Conservation (phyloP, 192 early-diverging fungal species). For the Mortierella hygrophila region DNA sequence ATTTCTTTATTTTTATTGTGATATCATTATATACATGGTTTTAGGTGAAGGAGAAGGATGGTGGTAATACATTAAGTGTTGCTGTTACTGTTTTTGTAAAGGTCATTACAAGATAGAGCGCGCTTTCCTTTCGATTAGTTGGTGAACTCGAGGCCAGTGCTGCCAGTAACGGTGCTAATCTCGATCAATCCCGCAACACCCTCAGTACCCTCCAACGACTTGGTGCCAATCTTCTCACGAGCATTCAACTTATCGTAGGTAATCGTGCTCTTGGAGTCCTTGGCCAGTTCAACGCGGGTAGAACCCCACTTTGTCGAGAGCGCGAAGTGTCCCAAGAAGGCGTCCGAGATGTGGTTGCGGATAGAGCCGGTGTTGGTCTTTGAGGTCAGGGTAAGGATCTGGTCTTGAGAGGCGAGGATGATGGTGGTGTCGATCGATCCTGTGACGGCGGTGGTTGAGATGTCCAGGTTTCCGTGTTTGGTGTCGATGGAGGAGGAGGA, state of each 20-base stretch:
- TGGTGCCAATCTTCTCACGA: conserved; percentile 12
- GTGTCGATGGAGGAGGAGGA: background rate
- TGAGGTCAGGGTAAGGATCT: conserved; percentile 1
- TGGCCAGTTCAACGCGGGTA: background rate
- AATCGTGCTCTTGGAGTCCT: conserved; percentile 21
- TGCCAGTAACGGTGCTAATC: conserved; percentile 7
- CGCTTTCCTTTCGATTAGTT: background rate
- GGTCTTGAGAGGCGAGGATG: conserved; percentile 10
- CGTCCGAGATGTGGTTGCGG: conserved; percentile 16
- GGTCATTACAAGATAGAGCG: too few relatives aligned
- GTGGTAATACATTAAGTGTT: too few relatives aligned
- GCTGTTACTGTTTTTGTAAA: too few relatives aligned
- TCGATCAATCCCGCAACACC: conserved; percentile 7
- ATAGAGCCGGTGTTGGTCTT: conserved; percentile 11
- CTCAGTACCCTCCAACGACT: background rate
- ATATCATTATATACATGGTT: too few relatives aligned
- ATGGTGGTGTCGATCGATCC: conserved; percentile 1
- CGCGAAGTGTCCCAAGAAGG: conserved; percentile 24
- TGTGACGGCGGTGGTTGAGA: background rate
- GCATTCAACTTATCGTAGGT: conserved; percentile 16
- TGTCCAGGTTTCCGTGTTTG: conserved; percentile 21
- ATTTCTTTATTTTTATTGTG: too few relatives aligned
- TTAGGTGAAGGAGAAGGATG: too few relatives aligned
- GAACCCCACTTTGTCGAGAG: conserved; percentile 6
- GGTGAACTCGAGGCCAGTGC: background rate